Evolutionary conservation across 495 filamentous ascomycete genomes (phyloP).

Genomic region (Copromyces sp.): DNA sequence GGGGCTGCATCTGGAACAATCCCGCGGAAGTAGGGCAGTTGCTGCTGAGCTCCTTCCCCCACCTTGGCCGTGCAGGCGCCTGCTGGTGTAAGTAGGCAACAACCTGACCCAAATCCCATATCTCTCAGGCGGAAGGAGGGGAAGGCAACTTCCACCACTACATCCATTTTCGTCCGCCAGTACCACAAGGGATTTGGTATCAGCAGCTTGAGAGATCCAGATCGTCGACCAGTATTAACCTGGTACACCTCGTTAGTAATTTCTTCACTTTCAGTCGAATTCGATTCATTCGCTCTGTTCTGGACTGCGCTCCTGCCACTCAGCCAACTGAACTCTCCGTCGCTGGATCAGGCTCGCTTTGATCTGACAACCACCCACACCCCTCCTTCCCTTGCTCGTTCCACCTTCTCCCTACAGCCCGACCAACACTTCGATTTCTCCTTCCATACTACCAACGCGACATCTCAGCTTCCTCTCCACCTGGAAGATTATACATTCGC

Average conservation of each 20-base stretch:
- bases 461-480: background rate
- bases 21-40: background rate
- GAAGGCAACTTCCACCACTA: background rate
- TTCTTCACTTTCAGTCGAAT: background rate
- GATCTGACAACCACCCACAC: background rate
- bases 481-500: background rate
- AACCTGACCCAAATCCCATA: background rate
- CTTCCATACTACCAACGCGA: background rate
- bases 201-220: background rate
- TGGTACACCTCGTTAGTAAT: background rate
- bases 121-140: background rate
- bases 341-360: background rate
- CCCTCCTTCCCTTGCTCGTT: background rate
- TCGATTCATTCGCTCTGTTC: background rate
- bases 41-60: background rate
- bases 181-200: background rate
- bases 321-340: background rate
- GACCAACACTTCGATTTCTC: background rate
- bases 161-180: background rate
- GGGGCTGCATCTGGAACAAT: background rate
- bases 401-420: background rate
- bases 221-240: background rate
- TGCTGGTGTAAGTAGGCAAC: background rate
- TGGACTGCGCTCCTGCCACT: background rate
- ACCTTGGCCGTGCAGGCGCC: background rate